phyloP scores from a whole-genome alignment of 176 grass and related monocot genomes.

The Cenchrus fungigraminus region DNA sequence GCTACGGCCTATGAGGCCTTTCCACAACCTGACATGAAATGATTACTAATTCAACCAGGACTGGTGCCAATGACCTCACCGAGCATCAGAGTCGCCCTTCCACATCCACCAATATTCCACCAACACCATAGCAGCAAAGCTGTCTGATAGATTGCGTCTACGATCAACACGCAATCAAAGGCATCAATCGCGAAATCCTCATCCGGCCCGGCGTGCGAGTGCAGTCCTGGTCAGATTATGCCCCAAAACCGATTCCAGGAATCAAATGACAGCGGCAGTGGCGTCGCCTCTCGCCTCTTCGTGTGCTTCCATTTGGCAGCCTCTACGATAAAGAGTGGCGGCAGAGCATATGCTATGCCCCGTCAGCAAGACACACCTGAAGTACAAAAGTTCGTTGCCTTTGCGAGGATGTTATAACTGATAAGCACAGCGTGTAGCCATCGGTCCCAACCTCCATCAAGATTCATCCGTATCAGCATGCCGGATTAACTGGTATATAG shows the following conservation, averaged over 20 bases:
- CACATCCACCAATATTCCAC: conserved; percentile 45
- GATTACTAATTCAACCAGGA: conserved; percentile 18
- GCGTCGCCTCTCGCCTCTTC: background rate
- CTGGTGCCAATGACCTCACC: conserved; percentile 29
- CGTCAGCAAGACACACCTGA: conserved; percentile 16
- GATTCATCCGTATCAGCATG: conserved; percentile 27
- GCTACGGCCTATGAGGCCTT: conserved; percentile 3
- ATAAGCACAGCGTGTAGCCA: background rate
- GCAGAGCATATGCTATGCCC: conserved; percentile 45
- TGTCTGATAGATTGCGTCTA: background rate
- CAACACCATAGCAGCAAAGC: conserved; percentile 44
- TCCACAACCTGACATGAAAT: conserved; percentile 28
- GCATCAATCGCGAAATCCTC: conserved; percentile 23
- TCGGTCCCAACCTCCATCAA: background rate
- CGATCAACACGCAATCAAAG: conserved; percentile 21
- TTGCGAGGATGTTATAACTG: conserved; percentile 25
- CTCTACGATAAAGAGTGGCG: background rate
- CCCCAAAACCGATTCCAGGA: conserved; percentile 6
- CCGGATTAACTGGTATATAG: background rate
- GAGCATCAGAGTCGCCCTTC: conserved; percentile 29
- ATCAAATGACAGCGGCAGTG: background rate
- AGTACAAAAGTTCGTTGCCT: conserved; percentile 33
- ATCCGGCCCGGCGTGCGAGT: conserved; percentile 24
- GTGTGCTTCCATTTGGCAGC: background rate
- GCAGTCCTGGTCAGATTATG: conserved; percentile 37